These are phyloP conservation scores for Penicillium janthinellum DNA, from an alignment of 2,329 filamentous ascomycete species.

Conservation along the genomic window DNA sequence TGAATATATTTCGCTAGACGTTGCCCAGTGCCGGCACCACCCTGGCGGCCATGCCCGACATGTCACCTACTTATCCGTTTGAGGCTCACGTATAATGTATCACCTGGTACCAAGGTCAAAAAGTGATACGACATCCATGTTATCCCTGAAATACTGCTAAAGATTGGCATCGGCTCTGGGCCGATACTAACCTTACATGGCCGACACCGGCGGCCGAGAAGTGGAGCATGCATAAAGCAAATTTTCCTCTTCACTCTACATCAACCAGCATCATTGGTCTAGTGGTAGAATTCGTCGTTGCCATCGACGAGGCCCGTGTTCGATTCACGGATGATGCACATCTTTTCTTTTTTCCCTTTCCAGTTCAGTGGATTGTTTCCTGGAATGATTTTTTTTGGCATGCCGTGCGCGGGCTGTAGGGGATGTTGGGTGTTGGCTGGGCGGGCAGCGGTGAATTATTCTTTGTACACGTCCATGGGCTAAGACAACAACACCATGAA, in stretches of 20 bases:
- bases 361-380: neutral
- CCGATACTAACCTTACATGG: neutral
- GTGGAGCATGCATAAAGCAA: neutral
- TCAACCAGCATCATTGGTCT: slow-evolving; percentile 43
- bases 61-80: too few species aligned
- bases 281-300: slow-evolving; percentile 45
- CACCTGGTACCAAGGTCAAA: too few species aligned
- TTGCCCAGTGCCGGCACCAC: too few species aligned
- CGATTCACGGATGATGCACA: slow-evolving; percentile 51
- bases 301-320: slow-evolving; percentile 51
- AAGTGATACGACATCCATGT: too few species aligned
- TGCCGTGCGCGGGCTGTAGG: neutral
- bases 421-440: too few species aligned
- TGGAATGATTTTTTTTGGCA: neutral
- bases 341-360: slow-evolving; percentile 17
- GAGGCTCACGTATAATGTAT: too few species aligned
- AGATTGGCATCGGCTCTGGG: too few species aligned
- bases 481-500: too few species aligned
- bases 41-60: too few species aligned
- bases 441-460: neutral
- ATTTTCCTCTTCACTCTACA: neutral
- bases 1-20: too few species aligned
- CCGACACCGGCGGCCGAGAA: neutral
- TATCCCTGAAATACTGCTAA: neutral
- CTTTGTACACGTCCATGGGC: neutral